These are phyloP conservation scores for Santalum album DNA, from an alignment of 164 flowering plant species.

Conservation along the genomic window DNA sequence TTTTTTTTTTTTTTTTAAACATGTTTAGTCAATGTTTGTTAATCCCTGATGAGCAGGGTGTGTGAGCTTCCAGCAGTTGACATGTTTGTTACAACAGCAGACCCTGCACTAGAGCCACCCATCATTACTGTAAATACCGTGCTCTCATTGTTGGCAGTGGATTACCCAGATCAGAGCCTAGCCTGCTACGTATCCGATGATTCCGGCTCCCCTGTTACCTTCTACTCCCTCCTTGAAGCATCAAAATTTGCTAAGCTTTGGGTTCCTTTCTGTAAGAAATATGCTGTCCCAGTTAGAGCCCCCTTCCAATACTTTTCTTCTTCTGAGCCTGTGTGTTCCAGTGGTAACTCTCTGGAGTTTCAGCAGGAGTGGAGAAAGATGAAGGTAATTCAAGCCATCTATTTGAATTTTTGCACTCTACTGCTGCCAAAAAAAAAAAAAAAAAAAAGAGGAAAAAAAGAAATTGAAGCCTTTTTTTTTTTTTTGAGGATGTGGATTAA, in stretches of 20 bases:
- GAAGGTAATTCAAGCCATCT: not conserved
- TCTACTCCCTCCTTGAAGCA: not conserved
- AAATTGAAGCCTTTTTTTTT: too few relatives aligned
- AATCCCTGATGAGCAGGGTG: too few relatives aligned
- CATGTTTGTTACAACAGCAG: not conserved
- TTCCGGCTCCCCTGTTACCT: not conserved
- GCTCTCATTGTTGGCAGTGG: not conserved
- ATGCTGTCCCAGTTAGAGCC: not conserved
- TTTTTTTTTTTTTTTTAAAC: too few relatives aligned
- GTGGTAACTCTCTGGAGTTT: not conserved
- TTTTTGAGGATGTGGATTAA: too few relatives aligned
- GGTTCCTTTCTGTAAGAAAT: slow-evolving; percentile 4
- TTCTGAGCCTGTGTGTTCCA: not conserved
- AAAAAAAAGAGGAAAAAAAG: too few relatives aligned
- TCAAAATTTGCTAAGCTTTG: not conserved
- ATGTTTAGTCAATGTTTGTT: too few relatives aligned
- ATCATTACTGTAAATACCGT: not conserved
- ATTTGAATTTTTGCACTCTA: too few relatives aligned
- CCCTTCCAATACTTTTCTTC: not conserved
- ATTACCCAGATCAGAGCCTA: not conserved
- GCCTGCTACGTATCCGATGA: slow-evolving; percentile 1
- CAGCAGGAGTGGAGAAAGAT: not conserved
- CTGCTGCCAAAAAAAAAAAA: too few relatives aligned
- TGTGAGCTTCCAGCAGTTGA: not conserved
- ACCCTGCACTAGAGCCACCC: not conserved